Percentiles rank a stretch among this genome's conserved stretches.
Conservation (phyloP, 768 basidiomycete species). For the Pleurotus tuoliensis region DNA sequence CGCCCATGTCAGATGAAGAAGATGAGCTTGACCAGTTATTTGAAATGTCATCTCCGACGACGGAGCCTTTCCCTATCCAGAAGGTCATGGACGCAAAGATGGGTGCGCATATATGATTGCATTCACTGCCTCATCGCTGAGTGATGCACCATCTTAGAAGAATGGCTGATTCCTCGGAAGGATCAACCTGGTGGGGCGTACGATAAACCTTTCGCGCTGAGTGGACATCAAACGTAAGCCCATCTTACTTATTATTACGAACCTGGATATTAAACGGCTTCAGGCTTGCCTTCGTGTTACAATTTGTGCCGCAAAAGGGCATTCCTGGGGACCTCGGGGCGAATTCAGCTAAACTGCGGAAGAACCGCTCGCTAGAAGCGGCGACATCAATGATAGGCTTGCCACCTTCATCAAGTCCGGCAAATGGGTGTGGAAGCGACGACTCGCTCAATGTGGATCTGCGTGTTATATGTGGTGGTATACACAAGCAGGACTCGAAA, state of each 20-base stretch:
- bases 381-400: constrained; percentile 21
- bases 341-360: neutral
- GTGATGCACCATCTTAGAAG: neutral
- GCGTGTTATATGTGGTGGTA: constrained; percentile 25
- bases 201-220: neutral
- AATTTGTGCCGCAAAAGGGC: neutral
- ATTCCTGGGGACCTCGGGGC: neutral
- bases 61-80: constrained; percentile 29
- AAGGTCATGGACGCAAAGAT: constrained; percentile 43
- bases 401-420: constrained; percentile 16
- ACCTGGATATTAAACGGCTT: constrained; percentile 1
- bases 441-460: constrained; percentile 28
- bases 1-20: constrained; percentile 38
- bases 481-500: constrained; percentile 21
- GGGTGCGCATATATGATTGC: constrained; percentile 29
- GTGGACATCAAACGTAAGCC: neutral
- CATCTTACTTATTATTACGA: neutral
- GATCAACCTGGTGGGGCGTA: constrained; percentile 13
- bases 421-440: neutral
- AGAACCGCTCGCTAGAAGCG: neutral
- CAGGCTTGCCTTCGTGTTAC: neutral
- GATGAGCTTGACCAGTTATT: constrained; percentile 52
- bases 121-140: neutral
- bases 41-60: constrained; percentile 43
- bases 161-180: constrained; percentile 38